Percentiles rank a stretch among this genome's conserved stretches.
These are phyloP conservation scores for Globisporangium megalacanthum DNA, from an alignment of 352 stramenopile genomes.

Conservation along the genomic window DNA sequence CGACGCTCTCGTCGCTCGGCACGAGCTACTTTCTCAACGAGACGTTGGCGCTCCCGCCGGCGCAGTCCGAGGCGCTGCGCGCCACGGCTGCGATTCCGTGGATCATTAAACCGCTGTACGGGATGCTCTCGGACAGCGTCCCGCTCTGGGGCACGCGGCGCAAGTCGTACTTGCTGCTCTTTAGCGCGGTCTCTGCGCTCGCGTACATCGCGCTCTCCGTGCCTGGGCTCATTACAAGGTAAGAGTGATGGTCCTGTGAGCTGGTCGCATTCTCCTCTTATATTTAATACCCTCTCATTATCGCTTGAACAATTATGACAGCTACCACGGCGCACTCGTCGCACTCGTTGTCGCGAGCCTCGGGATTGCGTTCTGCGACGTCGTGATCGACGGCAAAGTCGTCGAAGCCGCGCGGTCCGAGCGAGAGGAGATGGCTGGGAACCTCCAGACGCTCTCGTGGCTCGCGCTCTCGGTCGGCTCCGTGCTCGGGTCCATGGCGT, in stretches of 20 bases:
- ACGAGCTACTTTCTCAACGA: slow-evolving; percentile 81
- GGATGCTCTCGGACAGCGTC: slow-evolving; percentile 71
- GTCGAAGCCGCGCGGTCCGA: slow-evolving; percentile 67
- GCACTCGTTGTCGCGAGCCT: slow-evolving; percentile 71
- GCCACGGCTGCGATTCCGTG: slow-evolving; percentile 67
- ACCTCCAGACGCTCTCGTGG: slow-evolving; percentile 77
- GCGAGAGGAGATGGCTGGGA: slow-evolving; percentile 64
- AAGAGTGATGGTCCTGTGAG: not conserved
- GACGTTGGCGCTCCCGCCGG: slow-evolving; percentile 54
- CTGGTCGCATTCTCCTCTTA: not conserved
- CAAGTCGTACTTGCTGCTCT: slow-evolving; percentile 79
- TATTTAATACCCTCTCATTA: too few species aligned
- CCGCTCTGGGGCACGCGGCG: slow-evolving; percentile 66
- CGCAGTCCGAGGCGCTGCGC: slow-evolving; percentile 61
- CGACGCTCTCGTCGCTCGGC: slow-evolving; percentile 66
- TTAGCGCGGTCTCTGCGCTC: slow-evolving; percentile 45
- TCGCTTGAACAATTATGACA: not conserved
- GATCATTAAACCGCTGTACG: slow-evolving; percentile 80
- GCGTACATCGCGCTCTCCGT: slow-evolving; percentile 61
- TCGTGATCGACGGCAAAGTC: slow-evolving; percentile 77
- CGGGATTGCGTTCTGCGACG: slow-evolving; percentile 74
- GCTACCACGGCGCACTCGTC: slow-evolving; percentile 45
- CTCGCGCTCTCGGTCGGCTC: slow-evolving; percentile 66
- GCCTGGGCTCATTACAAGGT: slow-evolving; percentile 48
- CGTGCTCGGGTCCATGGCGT: slow-evolving; percentile 66